phyloP scores from a whole-genome alignment of 164 flowering plant genomes.

The Berberis vulgaris region DNA sequence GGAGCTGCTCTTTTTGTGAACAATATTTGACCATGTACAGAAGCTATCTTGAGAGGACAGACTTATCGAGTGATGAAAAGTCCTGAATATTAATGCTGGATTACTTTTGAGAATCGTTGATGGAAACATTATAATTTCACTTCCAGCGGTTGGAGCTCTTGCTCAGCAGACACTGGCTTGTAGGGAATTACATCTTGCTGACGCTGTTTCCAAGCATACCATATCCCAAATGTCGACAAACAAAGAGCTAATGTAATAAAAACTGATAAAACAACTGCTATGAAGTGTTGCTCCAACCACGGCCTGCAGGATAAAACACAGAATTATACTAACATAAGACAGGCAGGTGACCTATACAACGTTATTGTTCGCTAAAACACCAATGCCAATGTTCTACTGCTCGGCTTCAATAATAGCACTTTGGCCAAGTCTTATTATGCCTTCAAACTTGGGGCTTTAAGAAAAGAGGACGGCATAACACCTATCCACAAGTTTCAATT shows the following conservation, averaged over 20 bases:
- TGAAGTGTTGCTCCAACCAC: slow-evolving; percentile 39
- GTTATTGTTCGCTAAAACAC: background rate
- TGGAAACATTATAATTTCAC: background rate
- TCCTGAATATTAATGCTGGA: no score
- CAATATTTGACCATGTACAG: no score
- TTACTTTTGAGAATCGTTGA: slow-evolving; percentile 1
- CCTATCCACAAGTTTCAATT: background rate
- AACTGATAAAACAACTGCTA: slow-evolving; percentile 17
- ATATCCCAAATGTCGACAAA: slow-evolving; percentile 31
- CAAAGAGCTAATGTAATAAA: slow-evolving; percentile 22
- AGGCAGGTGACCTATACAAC: background rate
- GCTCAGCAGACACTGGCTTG: slow-evolving; percentile 57
- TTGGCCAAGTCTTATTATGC: no score
- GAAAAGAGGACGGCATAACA: background rate
- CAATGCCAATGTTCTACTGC: no score
- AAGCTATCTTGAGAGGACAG: background rate
- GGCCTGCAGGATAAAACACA: slow-evolving; percentile 26
- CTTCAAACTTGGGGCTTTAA: no score
- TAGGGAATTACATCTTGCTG: slow-evolving; percentile 30
- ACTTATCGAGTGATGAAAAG: background rate
- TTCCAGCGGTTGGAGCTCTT: slow-evolving; percentile 59
- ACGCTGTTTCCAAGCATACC: slow-evolving; percentile 40
- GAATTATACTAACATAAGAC: background rate
- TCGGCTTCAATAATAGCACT: no score
- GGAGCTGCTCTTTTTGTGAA: background rate